Evolutionary conservation across 495 filamentous ascomycete genomes (phyloP), one percentile per base, ranked within the genome.

Genomic region (Hypoxylon fuscum): DNA sequence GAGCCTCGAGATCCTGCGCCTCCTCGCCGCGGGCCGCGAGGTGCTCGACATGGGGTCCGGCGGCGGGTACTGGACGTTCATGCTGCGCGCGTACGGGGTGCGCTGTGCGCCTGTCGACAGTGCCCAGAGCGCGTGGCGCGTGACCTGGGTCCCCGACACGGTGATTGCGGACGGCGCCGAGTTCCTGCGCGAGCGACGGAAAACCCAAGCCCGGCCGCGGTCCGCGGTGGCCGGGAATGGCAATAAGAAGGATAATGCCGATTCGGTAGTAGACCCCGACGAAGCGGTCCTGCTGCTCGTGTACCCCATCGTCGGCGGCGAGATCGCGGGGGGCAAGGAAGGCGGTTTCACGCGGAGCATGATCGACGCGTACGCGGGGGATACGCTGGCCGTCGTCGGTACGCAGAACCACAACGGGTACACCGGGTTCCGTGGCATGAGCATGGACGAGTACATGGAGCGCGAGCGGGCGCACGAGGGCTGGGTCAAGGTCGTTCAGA

Each of bases 381-480:
- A 85, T 64, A 82, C 77, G 10, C 67, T 88, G 4, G 78, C 83
- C 15, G 81, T 87, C 11, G 86, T 82, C 1, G 85, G 86, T n/a
- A 87, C 87, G 42, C 84, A 87, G 74, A 88, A 87, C 68, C 53
- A 42, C 42, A 87, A 84, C 61, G 81, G 86, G n/a, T 88, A 87
- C 61, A 89, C 87, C 3, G 84, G 72, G 5, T 88, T 88, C 60
- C 71, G 67, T 17, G 76, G 76, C 35, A 62, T 73, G 70, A 82
- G 77, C 12, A 78, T 86, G 62, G 81, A 84, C 57, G 79, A 82
- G 54, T 88, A 79, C 66, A 79, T 88, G 69, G 73, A 61, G 52
- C 66, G 68, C 20, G 78, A 85, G 71, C 78, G 76, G 31, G 21
- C 37, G 34, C 56, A 37, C 18, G 69, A 61, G 1, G 62, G 37